A percentile compares a stretch with the other conserved stretches of the same genome.
phyloP scores from a whole-genome alignment of 345 rosid species.

The Excoecaria agallocha region DNA sequence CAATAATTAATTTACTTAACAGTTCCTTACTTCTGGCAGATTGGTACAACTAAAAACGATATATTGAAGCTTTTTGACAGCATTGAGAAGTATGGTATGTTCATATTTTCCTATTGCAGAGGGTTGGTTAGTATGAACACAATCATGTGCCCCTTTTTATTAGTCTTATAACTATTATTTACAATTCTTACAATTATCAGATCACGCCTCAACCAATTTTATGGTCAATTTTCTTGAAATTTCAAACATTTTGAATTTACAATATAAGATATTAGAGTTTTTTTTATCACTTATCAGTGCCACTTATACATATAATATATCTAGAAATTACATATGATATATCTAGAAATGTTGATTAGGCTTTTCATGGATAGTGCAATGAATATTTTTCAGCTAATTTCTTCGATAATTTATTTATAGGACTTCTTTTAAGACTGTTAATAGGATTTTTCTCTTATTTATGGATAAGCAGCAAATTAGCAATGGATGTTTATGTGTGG shows the following conservation, averaged over 20 bases:
- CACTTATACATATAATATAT: not conserved
- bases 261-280: not conserved
- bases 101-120: not conserved
- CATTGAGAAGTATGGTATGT: conserved; percentile 77
- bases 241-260: not conserved
- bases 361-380: not conserved
- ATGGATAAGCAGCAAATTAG: too few relatives aligned
- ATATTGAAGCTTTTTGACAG: conserved; percentile 83
- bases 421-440: not conserved
- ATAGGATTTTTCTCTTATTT: not conserved
- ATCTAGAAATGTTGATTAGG: not conserved
- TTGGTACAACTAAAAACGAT: conserved; percentile 57
- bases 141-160: not conserved
- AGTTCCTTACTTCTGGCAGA: conserved; percentile 42
- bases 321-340: not conserved
- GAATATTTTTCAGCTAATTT: not conserved
- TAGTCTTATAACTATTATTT: not conserved
- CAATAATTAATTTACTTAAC: conserved; percentile 11
- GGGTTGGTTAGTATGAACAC: not conserved
- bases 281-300: not conserved
- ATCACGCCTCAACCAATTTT: not conserved
- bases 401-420: too few relatives aligned
- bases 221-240: not conserved
- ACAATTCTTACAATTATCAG: not conserved
- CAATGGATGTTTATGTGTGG: too few relatives aligned